phyloP scores from a whole-genome alignment of 2,329 filamentous ascomycete species.

The Fusarium foetens region DNA sequence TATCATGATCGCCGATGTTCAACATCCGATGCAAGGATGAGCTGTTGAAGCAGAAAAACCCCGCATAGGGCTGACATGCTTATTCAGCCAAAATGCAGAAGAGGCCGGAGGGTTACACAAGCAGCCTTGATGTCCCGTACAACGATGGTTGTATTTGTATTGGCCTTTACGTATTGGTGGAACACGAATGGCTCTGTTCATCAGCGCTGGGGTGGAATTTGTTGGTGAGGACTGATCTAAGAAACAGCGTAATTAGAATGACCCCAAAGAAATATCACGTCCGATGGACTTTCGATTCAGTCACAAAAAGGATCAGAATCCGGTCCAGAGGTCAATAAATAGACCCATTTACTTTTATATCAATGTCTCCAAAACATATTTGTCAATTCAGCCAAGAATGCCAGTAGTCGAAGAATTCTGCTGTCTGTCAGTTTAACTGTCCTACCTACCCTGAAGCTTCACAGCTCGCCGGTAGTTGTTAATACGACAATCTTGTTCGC shows the following conservation, averaged over 20 bases:
- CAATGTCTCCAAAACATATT: no score
- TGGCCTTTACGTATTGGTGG: not conserved
- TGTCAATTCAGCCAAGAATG: no score
- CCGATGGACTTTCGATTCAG: rapidly evolving
- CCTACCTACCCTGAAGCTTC: not conserved
- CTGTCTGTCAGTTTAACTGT: rapidly evolving
- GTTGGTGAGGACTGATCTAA: rapidly evolving
- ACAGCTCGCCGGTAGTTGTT: not conserved
- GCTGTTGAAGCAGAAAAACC: not conserved
- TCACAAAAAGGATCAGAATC: not conserved
- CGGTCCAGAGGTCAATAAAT: rapidly evolving
- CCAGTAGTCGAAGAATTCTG: no score
- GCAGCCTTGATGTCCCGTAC: not conserved
- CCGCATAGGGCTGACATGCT: not conserved
- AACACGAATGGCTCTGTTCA: rapidly evolving
- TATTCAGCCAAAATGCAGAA: not conserved
- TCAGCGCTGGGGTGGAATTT: not conserved
- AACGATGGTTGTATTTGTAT: not conserved
- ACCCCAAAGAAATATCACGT: rapidly evolving
- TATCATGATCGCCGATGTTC: not conserved
- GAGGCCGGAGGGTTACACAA: not conserved
- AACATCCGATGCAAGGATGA: not conserved
- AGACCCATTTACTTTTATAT: rapidly evolving
- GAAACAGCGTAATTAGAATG: rapidly evolving
- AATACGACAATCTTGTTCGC: not conserved